Evolutionary conservation across 2,329 filamentous ascomycete species (phyloP).

Genomic region (Monilinia fructigena): DNA sequence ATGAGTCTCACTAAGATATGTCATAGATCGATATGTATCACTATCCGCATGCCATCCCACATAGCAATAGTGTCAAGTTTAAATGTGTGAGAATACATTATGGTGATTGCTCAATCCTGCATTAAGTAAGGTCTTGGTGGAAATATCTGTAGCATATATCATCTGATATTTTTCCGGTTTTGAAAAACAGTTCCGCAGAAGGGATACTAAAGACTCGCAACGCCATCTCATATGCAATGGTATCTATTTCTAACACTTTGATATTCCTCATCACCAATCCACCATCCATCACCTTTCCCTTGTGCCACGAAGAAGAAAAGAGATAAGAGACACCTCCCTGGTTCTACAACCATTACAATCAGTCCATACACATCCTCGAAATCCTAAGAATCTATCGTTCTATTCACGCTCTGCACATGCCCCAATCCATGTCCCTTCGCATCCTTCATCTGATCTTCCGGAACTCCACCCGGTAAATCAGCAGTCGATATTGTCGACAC

Average conservation of each 20-base stretch:
- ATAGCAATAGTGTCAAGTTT: no score
- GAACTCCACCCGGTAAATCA: slow-evolving; percentile 45
- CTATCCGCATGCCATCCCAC: no score
- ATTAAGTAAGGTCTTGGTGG: no score
- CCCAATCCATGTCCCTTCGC: slow-evolving; percentile 32
- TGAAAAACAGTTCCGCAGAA: no score
- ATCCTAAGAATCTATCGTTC: slow-evolving; percentile 19
- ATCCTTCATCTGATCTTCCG: slow-evolving; percentile 41
- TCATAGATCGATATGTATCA: no score
- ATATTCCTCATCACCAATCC: not conserved
- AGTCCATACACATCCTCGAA: no score
- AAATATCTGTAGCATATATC: no score
- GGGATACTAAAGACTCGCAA: not conserved
- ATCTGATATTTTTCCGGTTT: no score
- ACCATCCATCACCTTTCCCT: not conserved
- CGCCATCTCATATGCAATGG: not conserved
- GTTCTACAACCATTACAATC: not conserved
- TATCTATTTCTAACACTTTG: not conserved
- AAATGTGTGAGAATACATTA: no score
- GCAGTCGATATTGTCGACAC: slow-evolving; percentile 39
- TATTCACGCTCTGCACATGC: slow-evolving; percentile 33
- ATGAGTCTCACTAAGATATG: no score
- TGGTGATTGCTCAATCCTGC: no score
- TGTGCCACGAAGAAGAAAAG: not conserved
- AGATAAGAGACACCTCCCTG: not conserved